These are phyloP conservation scores for Penicillium paxilli DNA, from an alignment of 495 filamentous ascomycete species.

Conservation along the genomic window DNA sequence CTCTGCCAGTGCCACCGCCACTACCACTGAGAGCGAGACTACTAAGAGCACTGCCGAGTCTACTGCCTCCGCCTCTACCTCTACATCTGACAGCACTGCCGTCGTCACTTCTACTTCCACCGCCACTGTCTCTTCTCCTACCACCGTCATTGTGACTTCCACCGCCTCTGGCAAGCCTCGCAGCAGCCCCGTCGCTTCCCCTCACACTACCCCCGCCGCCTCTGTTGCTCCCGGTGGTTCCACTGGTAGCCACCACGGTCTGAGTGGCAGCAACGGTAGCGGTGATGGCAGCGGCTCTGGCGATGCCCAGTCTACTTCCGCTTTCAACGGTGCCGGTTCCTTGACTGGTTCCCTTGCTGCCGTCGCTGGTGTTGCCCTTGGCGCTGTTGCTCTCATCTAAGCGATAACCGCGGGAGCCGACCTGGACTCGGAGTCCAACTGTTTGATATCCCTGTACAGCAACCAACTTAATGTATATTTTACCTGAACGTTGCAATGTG, in stretches of 20 bases:
- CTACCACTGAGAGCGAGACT: neutral
- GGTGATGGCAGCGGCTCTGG: slow-evolving; percentile 1
- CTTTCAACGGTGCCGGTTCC: slow-evolving; percentile 7
- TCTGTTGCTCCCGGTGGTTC: slow-evolving; percentile 5
- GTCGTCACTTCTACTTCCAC: neutral
- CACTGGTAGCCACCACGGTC: neutral
- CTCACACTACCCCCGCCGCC: slow-evolving; percentile 16
- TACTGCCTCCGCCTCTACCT: slow-evolving; percentile 8
- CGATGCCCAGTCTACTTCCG: slow-evolving; percentile 6
- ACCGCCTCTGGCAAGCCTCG: slow-evolving; percentile 4
- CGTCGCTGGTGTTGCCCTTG: slow-evolving; percentile 37
- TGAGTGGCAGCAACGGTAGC: neutral
- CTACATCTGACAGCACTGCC: neutral
- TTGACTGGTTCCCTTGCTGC: slow-evolving; percentile 16
- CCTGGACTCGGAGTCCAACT: neutral
- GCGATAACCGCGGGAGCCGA: neutral
- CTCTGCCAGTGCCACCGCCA: neutral
- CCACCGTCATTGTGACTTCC: neutral
- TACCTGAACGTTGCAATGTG: too few relatives aligned
- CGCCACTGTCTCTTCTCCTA: neutral
- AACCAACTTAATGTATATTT: neutral
- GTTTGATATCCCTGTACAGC: neutral
- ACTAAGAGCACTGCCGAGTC: slow-evolving; percentile 3
- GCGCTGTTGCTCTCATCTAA: slow-evolving; percentile 18
- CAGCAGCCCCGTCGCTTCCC: neutral